phyloP scores from a whole-genome alignment of 352 stramenopile genomes.

The Globisporangium sylvaticum region DNA sequence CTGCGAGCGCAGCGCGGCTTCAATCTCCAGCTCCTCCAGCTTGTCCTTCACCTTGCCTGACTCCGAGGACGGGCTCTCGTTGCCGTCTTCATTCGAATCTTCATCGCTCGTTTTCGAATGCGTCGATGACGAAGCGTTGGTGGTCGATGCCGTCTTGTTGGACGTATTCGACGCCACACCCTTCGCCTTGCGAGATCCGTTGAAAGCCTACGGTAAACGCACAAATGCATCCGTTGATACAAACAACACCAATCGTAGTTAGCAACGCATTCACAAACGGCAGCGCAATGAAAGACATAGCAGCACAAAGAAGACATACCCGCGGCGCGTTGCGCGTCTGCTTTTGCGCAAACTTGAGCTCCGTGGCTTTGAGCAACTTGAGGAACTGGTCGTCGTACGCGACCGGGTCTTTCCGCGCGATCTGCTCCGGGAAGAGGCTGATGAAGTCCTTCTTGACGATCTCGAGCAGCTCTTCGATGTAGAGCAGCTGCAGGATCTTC shows the following conservation, averaged over 20 bases:
- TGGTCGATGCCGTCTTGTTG: slow-evolving; percentile 35
- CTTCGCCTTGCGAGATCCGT: slow-evolving; percentile 63
- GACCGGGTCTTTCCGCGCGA: slow-evolving; percentile 67
- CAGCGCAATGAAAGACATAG: not conserved
- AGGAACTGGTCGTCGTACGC: slow-evolving; percentile 77
- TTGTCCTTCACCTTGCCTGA: slow-evolving; percentile 44
- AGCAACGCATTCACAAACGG: not conserved
- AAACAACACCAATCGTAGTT: not conserved
- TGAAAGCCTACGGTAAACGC: slow-evolving; percentile 36
- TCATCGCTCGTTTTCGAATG: slow-evolving; percentile 33
- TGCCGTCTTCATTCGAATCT: slow-evolving; percentile 64
- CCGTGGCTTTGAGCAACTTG: slow-evolving; percentile 71
- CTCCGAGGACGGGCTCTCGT: slow-evolving; percentile 27
- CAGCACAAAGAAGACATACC: slow-evolving; percentile 19
- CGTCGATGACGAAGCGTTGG: slow-evolving; percentile 25
- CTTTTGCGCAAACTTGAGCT: slow-evolving; percentile 68
- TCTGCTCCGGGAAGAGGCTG: slow-evolving; percentile 66
- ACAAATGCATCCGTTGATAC: not conserved
- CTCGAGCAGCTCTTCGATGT: slow-evolving; percentile 90
- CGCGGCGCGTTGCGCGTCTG: slow-evolving; percentile 52
- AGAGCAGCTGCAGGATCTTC: slow-evolving; percentile 88
- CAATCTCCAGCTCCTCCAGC: slow-evolving; percentile 54
- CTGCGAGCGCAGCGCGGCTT: slow-evolving; percentile 39
- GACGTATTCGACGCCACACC: slow-evolving; percentile 39
- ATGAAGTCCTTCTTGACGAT: slow-evolving; percentile 85